phyloP scores from a whole-genome alignment of 768 basidiomycete species.

The Agaricus subrufescens region DNA sequence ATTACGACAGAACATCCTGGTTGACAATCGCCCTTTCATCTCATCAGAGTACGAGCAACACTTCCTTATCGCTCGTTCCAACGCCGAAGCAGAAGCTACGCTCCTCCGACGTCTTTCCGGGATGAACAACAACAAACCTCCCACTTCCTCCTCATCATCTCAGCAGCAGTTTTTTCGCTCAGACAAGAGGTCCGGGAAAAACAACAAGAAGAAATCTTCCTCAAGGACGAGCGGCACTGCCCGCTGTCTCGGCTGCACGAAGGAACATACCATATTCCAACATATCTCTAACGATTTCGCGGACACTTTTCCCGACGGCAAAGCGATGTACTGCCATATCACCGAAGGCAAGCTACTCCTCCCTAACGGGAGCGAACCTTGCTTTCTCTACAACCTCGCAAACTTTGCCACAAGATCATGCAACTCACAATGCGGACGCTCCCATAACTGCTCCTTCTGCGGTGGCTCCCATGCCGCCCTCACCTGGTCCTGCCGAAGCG shows the following conservation, averaged over 20 bases:
- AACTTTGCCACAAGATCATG: background rate
- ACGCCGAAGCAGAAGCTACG: background rate
- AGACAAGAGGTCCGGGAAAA: background rate
- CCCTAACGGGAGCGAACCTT: background rate
- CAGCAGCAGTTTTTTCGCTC: background rate
- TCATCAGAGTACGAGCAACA: background rate
- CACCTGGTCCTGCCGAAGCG: no score
- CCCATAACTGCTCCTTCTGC: background rate
- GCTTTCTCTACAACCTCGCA: background rate
- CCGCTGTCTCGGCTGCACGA: background rate
- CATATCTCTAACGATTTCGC: background rate
- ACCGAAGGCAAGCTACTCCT: background rate
- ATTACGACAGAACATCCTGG: background rate
- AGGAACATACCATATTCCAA: background rate
- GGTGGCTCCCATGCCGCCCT: background rate
- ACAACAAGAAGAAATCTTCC: background rate
- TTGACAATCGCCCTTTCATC: background rate
- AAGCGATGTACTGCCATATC: background rate
- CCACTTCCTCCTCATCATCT: background rate
- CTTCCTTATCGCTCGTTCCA: background rate
- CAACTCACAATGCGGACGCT: background rate
- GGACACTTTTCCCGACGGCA: background rate
- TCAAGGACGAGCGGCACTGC: background rate
- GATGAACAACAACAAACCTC: no score
- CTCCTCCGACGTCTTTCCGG: no score